A percentile compares a stretch with the other conserved stretches of the same genome.
phyloP scores from a whole-genome alignment of 164 flowering plant genomes.

The Kalanchoe fedtschenkoi region DNA sequence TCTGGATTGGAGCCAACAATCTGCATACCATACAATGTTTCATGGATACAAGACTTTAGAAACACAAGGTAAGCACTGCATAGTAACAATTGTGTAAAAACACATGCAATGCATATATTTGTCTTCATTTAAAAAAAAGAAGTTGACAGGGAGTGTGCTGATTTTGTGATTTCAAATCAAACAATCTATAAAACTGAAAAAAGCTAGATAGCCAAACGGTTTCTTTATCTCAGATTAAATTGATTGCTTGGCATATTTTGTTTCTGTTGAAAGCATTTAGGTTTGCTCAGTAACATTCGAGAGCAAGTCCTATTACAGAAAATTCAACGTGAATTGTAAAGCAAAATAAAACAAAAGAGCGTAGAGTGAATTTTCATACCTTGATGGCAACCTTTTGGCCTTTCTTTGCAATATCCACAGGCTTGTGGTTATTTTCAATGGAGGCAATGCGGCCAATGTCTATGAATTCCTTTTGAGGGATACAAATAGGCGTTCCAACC shows the following conservation, averaged over 20 bases:
- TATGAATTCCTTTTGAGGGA: conserved; percentile 66
- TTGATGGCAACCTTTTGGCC: conserved; percentile 88
- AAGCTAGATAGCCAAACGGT: too few relatives aligned
- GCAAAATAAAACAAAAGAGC: background rate
- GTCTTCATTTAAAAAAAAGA: too few relatives aligned
- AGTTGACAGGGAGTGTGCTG: too few relatives aligned
- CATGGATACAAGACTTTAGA: background rate
- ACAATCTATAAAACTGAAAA: too few relatives aligned
- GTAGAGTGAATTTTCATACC: conserved; percentile 31
- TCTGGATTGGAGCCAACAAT: conserved; percentile 58
- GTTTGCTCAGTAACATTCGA: too few relatives aligned
- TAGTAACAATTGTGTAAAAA: too few relatives aligned
- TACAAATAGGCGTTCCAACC: conserved; percentile 90
- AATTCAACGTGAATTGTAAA: background rate
- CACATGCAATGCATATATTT: too few relatives aligned
- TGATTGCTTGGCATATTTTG: too few relatives aligned
- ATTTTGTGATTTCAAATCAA: too few relatives aligned
- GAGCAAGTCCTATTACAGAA: background rate
- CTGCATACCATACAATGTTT: conserved; percentile 21
- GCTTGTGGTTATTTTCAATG: conserved; percentile 77
- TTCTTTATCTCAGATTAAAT: too few relatives aligned
- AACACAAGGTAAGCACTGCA: background rate
- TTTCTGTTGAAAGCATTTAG: too few relatives aligned
- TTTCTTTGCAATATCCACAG: conserved; percentile 82
- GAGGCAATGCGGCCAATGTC: conserved; percentile 85